phyloP scores from a whole-genome alignment of 108 stramenopile species.

The Aurantiochytrium sp. region DNA sequence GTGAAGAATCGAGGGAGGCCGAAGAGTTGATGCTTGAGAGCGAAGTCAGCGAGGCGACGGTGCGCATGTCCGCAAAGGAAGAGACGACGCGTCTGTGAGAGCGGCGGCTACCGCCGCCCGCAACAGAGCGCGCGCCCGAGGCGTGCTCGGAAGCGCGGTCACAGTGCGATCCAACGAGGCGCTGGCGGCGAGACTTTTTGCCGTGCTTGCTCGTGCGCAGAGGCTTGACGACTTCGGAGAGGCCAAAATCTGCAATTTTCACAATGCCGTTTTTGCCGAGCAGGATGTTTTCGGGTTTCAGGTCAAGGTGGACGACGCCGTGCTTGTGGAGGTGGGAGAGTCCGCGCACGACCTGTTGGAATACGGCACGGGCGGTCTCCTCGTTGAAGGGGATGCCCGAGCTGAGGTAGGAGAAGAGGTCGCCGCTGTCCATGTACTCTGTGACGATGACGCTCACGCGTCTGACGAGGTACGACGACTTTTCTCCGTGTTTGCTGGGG shows the following conservation, averaged over 20 bases:
- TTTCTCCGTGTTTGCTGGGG: neutral
- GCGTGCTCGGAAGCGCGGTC: neutral
- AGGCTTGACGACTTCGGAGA: conserved; percentile 6
- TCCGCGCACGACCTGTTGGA: conserved; percentile 2
- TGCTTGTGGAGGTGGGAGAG: conserved; percentile 31
- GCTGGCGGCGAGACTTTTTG: neutral
- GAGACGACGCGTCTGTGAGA: neutral
- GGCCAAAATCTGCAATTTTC: conserved; percentile 26
- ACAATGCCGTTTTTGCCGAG: neutral
- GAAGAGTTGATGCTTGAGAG: neutral
- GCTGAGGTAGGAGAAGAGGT: neutral
- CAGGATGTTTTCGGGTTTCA: conserved; percentile 49
- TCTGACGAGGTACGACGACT: neutral
- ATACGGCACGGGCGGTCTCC: neutral
- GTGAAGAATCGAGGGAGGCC: neutral
- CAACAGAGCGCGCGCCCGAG: neutral
- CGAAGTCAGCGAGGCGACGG: neutral
- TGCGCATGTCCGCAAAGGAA: neutral
- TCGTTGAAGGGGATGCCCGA: conserved; percentile 1
- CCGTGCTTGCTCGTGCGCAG: neutral
- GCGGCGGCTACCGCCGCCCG: neutral
- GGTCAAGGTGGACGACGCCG: conserved; percentile 42
- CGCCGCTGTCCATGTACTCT: conserved; percentile 7
- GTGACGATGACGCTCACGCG: conserved; percentile 16
- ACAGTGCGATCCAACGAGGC: neutral